Evolutionary conservation across 305 asterid genomes (phyloP).

Genomic region (Andrographis paniculata): DNA sequence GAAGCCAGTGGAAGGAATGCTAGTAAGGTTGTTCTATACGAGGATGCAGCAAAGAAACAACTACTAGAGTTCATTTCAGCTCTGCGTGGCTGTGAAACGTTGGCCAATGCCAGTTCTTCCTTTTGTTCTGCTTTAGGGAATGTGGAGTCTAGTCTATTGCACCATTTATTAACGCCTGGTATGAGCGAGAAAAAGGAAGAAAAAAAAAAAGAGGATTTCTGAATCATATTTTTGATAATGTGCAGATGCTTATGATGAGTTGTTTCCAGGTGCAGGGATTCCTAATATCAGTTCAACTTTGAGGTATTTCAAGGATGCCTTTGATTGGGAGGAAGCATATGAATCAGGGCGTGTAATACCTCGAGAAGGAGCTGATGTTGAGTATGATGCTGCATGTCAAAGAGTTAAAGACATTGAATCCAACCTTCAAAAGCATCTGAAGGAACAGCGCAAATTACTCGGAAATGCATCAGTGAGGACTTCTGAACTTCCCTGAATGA

Average conservation of each 20-base stretch:
- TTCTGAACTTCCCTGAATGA: slow-evolving; percentile 14
- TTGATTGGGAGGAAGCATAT: slow-evolving; percentile 96
- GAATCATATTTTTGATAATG: slow-evolving; percentile 16
- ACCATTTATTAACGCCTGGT: slow-evolving; percentile 72
- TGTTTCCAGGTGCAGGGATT: slow-evolving; percentile 53
- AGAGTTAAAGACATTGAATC: slow-evolving; percentile 57
- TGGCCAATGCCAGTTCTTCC: slow-evolving; percentile 63
- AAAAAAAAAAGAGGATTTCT: no score
- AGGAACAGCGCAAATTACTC: slow-evolving; percentile 69
- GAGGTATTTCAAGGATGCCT: slow-evolving; percentile 78
- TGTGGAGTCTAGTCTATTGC: slow-evolving; percentile 53
- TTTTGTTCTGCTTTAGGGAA: slow-evolving; percentile 51
- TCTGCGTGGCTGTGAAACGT: slow-evolving; percentile 80
- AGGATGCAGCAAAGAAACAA: slow-evolving; percentile 87
- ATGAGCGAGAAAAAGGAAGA: slow-evolving; percentile 21
- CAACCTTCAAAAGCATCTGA: slow-evolving; percentile 59
- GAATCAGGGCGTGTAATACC: slow-evolving; percentile 90
- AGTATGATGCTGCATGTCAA: slow-evolving; percentile 82
- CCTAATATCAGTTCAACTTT: slow-evolving; percentile 57
- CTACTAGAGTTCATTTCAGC: slow-evolving; percentile 89
- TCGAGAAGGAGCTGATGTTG: slow-evolving; percentile 80
- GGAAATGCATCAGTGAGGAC: slow-evolving; percentile 80
- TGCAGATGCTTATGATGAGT: slow-evolving; percentile 23
- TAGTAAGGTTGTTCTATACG: slow-evolving; percentile 76
- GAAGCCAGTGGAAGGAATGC: slow-evolving; percentile 93